Percentiles rank a stretch among this genome's conserved stretches.
Evolutionary conservation across 306 rosid species (phyloP).

Genomic region (Trifolium pratense): DNA sequence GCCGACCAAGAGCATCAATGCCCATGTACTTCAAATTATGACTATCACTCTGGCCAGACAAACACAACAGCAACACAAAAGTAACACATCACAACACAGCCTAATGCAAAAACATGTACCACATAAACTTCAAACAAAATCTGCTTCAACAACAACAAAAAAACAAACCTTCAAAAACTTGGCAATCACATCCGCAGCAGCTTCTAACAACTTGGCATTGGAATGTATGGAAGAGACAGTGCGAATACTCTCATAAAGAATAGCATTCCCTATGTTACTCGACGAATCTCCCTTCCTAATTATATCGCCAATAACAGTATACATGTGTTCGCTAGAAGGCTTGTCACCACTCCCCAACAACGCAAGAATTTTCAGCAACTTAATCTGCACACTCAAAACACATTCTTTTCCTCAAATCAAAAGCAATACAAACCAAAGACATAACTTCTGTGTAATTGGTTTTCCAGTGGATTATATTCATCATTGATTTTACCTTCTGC

Average conservation of each 20-base stretch:
- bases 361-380: conserved; percentile 84
- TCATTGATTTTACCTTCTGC: background rate
- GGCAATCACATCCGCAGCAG: conserved; percentile 85
- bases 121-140: conserved; percentile 15
- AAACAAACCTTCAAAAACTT: conserved; percentile 84
- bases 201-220: conserved; percentile 77
- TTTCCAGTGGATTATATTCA: background rate
- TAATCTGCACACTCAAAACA: conserved; percentile 64
- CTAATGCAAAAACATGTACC: background rate
- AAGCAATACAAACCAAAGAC: conserved; percentile 21
- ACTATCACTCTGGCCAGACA: conserved; percentile 80
- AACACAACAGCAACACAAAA: background rate
- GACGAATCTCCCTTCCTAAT: conserved; percentile 77
- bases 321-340: conserved; percentile 88
- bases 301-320: conserved; percentile 80
- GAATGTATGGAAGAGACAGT: conserved; percentile 82
- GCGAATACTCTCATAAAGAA: conserved; percentile 83
- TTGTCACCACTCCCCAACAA: conserved; percentile 86
- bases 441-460: background rate
- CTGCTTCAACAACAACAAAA: conserved; percentile 14
- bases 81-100: conserved; percentile 4
- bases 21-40: conserved; percentile 99
- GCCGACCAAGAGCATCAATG: conserved; percentile 92
- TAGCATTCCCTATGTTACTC: conserved; percentile 91
- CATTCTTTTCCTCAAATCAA: conserved; percentile 15